phyloP scores from a whole-genome alignment of 2,329 filamentous ascomycete species.

The Triangularia verruculosa region DNA sequence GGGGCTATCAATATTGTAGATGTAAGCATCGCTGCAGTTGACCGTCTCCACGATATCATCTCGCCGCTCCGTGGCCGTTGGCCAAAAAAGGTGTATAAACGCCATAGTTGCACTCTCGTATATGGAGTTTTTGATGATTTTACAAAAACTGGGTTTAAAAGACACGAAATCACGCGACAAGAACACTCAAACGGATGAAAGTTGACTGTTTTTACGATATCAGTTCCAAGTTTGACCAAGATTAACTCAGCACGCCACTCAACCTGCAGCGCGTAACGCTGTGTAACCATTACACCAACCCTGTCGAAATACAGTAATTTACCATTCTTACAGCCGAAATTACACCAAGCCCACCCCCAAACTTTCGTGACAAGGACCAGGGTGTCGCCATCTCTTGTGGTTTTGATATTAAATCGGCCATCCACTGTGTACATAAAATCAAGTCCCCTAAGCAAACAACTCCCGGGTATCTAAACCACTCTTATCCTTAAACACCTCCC shows the following conservation, averaged over 20 bases:
- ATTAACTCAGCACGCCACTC: not conserved
- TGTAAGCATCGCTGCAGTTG: not conserved
- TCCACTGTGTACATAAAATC: not conserved
- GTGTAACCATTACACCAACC: not conserved
- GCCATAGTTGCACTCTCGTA: not conserved
- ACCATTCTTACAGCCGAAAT: not conserved
- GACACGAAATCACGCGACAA: not conserved
- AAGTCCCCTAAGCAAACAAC: conserved; percentile 28
- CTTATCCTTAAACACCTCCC: conserved; percentile 54
- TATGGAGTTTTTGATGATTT: no score
- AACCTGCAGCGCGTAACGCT: not conserved
- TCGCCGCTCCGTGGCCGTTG: not conserved
- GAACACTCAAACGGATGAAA: not conserved
- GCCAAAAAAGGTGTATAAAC: not conserved
- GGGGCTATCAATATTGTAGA: conserved; percentile 44
- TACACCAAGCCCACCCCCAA: not conserved
- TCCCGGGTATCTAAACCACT: conserved; percentile 67
- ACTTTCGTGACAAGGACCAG: not conserved
- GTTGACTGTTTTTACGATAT: not conserved
- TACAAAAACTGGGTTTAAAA: not conserved
- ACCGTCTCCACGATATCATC: no score
- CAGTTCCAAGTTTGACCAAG: not conserved
- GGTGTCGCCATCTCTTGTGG: not conserved
- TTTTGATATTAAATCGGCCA: not conserved
- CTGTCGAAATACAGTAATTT: not conserved